Conservation (phyloP, 768 basidiomycete species). For the Polyporus arcularius region DNA sequence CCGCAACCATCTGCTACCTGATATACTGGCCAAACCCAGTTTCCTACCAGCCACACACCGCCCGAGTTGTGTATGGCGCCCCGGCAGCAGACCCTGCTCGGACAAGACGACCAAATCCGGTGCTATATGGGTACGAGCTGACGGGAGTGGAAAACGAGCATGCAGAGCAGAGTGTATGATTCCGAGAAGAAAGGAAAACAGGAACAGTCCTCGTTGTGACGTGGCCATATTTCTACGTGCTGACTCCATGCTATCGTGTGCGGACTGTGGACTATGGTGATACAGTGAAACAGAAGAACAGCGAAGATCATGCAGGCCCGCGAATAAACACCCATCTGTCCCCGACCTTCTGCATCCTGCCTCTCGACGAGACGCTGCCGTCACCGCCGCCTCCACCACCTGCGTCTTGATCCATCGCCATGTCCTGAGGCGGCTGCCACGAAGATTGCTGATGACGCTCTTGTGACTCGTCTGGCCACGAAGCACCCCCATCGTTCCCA, state of each 20-base stretch:
- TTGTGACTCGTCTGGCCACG: conserved; percentile 17
- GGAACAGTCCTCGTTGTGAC: conserved; percentile 3
- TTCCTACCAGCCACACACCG: conserved; percentile 33
- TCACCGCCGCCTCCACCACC: conserved; percentile 7
- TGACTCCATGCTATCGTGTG: background rate
- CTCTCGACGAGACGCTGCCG: conserved; percentile 7
- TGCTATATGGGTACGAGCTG: conserved; percentile 48
- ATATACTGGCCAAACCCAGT: conserved; percentile 72
- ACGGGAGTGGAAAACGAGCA: conserved; percentile 27
- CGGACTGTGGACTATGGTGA: background rate
- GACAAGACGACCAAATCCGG: conserved; percentile 11
- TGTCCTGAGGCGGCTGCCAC: background rate
- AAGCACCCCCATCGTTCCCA: conserved; percentile 22
- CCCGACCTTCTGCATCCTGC: conserved; percentile 66
- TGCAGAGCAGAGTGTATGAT: conserved; percentile 24
- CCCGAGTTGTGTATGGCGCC: conserved; percentile 44
- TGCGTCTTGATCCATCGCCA: background rate
- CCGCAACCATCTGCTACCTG: conserved; percentile 51
- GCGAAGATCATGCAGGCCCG: conserved; percentile 19
- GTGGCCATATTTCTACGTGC: conserved; percentile 3
- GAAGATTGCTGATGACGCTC: background rate
- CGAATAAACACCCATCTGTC: conserved; percentile 75
- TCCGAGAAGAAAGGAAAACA: background rate
- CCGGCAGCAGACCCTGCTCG: conserved; percentile 23
- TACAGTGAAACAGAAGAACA: background rate